Conservation (phyloP, 805 yeast species). For the Hanseniaspora vineae region DNA sequence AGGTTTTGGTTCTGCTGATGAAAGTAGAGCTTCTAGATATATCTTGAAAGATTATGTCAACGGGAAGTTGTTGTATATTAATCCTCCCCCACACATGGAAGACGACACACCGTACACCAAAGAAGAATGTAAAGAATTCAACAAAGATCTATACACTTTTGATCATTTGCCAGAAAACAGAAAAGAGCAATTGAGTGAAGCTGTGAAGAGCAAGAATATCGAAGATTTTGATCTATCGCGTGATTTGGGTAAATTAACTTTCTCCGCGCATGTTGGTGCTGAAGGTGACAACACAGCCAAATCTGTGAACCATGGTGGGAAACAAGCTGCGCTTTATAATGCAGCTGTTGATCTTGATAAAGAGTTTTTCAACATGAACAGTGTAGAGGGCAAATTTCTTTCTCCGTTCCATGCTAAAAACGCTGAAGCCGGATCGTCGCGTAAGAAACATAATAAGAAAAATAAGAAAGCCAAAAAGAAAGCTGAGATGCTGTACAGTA, state of each 20-base stretch:
- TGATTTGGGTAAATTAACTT: slow-evolving; percentile 61
- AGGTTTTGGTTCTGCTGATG: slow-evolving; percentile 94
- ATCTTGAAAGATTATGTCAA: slow-evolving; percentile 88
- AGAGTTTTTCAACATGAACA: slow-evolving; percentile 67
- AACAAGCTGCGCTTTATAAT: slow-evolving; percentile 64
- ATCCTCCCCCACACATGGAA: slow-evolving; percentile 71
- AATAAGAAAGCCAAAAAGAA: slow-evolving; percentile 53
- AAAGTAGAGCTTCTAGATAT: slow-evolving; percentile 85
- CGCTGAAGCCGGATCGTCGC: slow-evolving; percentile 13
- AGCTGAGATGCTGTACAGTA: slow-evolving; percentile 12
- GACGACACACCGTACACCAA: slow-evolving; percentile 39
- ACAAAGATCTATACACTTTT: slow-evolving; percentile 59
- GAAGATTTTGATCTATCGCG: slow-evolving; percentile 50
- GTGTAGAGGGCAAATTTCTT: slow-evolving; percentile 46
- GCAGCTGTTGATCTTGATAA: slow-evolving; percentile 75
- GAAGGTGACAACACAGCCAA: slow-evolving; percentile 32
- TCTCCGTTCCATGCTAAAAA: slow-evolving; percentile 60
- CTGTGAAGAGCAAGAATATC: slow-evolving; percentile 45
- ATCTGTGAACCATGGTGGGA: slow-evolving; percentile 63
- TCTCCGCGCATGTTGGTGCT: slow-evolving; percentile 61
- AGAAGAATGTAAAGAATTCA: slow-evolving; percentile 53
- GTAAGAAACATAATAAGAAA: slow-evolving; percentile 61
- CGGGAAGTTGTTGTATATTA: slow-evolving; percentile 74
- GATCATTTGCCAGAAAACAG: slow-evolving; percentile 58
- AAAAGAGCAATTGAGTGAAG: slow-evolving; percentile 53